Percentiles rank a stretch among this genome's conserved stretches.
These are phyloP conservation scores for Dryas octopetala DNA, from an alignment of 306 rosid species.

Conservation along the genomic window DNA sequence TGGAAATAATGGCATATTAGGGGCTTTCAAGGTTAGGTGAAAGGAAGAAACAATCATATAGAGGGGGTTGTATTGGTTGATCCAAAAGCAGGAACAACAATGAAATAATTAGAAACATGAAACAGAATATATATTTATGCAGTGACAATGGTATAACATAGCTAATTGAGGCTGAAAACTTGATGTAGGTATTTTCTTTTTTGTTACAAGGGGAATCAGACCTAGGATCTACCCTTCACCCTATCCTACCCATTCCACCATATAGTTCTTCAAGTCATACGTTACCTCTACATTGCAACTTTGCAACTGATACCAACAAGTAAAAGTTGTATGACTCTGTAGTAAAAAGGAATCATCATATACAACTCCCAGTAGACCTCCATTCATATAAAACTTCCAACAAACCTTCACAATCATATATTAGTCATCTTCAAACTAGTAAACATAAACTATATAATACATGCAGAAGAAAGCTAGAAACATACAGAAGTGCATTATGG, in stretches of 20 bases:
- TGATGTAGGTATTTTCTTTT: no score
- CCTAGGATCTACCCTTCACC: no score
- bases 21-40: neutral
- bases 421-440: neutral
- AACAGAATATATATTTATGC: neutral
- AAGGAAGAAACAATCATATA: neutral
- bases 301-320: neutral
- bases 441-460: neutral
- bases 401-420: neutral
- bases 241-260: no score
- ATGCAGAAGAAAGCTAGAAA: neutral
- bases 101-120: neutral
- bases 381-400: neutral
- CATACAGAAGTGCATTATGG: neutral
- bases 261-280: no score
- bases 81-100: neutral
- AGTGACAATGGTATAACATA: neutral
- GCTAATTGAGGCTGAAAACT: no score
- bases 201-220: no score
- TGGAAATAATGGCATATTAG: neutral
- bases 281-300: neutral
- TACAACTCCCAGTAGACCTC: neutral
- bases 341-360: neutral
- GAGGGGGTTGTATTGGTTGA: neutral
- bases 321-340: neutral